Evolutionary conservation across 2,329 filamentous ascomycete genomes (phyloP), one percentile per base, ranked within the genome.

Genomic region (Magnaporthiopsis incrustans): DNA sequence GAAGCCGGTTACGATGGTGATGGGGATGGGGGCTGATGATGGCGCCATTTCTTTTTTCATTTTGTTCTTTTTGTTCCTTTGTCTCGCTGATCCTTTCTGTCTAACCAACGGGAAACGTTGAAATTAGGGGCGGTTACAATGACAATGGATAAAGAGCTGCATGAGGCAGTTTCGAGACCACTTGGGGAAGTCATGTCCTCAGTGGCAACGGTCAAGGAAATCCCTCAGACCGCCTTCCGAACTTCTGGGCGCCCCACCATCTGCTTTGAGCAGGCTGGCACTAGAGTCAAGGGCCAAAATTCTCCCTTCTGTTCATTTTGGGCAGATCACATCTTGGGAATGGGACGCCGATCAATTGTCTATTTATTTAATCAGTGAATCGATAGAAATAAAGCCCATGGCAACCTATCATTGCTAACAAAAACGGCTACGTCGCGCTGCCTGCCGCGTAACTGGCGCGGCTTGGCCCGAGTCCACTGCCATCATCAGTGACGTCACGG

Each of bases 1-100:
- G 78, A 98, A 99, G 74, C 95, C 95, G 6, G 95, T 99, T 63
- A 99, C 82, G 73, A 99, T 96, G 60, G 94, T 98, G 74, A 97
- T 90, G 5, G 93, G 92, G 69, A 92, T 95, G 26, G 50, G 61
- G 89, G 87, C 15, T 11, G 44, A n/a, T 11, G 60, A 22, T 7
- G 59, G 33, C 8, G 26, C 60, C 60, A 61, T 61, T 44, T 56
- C 56, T 56, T 33, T 61, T 61, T 35, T 18, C 32, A 5, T 35
- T 61, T 50, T n/a, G 22, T n/a, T 50, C 44, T 50, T 3, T n/a
- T 5, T 1, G 22, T 1, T n/a, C 5, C 44, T 1, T 18, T 50
- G 44, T n/a, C 44, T 50, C 44, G 14, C 44, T 50, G n/a, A n/a
- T n/a, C n/a, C 18, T 8, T 22, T 2, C 44, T 53, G 44, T n/a